A percentile compares a stretch with the other conserved stretches of the same genome.
Evolutionary conservation across 2,329 filamentous ascomycete species (phyloP).

Genomic region (Fusarium xylarioides): DNA sequence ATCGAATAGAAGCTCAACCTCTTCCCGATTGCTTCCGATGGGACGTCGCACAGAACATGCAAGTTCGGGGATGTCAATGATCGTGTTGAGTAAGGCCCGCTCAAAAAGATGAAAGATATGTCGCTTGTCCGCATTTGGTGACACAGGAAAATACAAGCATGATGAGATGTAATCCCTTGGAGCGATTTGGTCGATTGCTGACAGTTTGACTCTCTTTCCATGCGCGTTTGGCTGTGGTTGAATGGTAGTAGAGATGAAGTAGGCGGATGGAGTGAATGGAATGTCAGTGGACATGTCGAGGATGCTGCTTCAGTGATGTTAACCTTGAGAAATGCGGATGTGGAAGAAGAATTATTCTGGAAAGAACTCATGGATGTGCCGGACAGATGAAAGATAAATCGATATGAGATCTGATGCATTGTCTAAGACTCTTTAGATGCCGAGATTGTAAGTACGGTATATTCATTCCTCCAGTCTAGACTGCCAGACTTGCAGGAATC

Average conservation of each 20-base stretch:
- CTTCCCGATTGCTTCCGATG: not conserved
- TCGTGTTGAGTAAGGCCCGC: not conserved
- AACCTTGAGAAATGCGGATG: not conserved
- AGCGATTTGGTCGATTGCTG: constrained; percentile 13
- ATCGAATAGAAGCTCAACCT: constrained; percentile 12
- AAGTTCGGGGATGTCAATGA: constrained; percentile 16
- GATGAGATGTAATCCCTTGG: constrained; percentile 17
- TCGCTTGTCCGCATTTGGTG: not conserved
- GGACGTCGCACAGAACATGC: constrained; percentile 3
- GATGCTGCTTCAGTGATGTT: not conserved
- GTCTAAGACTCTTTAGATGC: not conserved
- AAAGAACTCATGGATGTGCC: too few relatives aligned
- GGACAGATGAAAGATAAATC: not conserved
- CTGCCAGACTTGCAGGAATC: not conserved
- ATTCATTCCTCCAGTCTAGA: too few relatives aligned
- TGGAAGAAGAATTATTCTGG: too few relatives aligned
- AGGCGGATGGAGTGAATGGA: not conserved
- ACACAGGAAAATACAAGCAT: not conserved
- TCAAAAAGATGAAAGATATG: not conserved
- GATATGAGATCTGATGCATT: too few relatives aligned
- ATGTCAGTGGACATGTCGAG: not conserved
- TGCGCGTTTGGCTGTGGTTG: not conserved
- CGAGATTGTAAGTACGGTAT: not conserved
- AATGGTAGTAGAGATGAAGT: not conserved
- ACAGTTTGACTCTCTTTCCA: not conserved